Evolutionary conservation across 768 basidiomycete species (phyloP).

Genomic region (Rhodotorula graminis): DNA sequence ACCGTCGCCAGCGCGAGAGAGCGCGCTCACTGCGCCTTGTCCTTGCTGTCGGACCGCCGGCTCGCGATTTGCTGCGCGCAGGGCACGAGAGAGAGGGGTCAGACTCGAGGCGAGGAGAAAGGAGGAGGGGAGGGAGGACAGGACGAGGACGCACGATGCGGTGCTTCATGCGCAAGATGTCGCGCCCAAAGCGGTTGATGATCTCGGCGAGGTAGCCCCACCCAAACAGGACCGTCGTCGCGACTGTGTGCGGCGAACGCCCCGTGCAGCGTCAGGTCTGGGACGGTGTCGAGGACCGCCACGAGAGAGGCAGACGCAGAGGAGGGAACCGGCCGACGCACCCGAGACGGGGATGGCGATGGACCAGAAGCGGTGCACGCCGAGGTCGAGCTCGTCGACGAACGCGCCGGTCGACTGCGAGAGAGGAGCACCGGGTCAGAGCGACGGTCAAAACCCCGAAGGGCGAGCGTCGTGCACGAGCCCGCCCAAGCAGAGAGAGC

Average conservation of each 20-base stretch:
- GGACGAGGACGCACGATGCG: not conserved
- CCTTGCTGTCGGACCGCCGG: not conserved
- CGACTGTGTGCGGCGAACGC: not conserved
- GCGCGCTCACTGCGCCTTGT: not conserved
- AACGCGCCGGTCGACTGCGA: not conserved
- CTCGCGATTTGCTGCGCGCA: not conserved
- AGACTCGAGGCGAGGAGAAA: not conserved
- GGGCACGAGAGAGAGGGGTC: too few species aligned
- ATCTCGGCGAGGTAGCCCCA: slow-evolving; percentile 5
- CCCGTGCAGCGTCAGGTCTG: not conserved
- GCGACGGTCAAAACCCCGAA: too few species aligned
- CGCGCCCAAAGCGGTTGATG: not conserved
- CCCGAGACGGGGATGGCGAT: slow-evolving; percentile 4
- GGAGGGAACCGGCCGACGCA: not conserved
- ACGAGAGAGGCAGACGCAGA: too few species aligned
- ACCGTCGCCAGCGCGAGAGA: not conserved
- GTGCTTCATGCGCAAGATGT: slow-evolving; percentile 2
- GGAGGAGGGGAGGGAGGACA: too few species aligned
- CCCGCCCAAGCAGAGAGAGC: not conserved
- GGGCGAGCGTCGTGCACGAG: not conserved
- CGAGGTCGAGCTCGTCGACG: slow-evolving; percentile 6
- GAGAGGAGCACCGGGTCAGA: not conserved
- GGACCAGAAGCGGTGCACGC: not conserved
- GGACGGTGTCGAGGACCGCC: not conserved
- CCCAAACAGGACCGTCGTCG: not conserved